Conservation (phyloP, 768 basidiomycete genomes). For the Mycena albidolilacea region DNA sequence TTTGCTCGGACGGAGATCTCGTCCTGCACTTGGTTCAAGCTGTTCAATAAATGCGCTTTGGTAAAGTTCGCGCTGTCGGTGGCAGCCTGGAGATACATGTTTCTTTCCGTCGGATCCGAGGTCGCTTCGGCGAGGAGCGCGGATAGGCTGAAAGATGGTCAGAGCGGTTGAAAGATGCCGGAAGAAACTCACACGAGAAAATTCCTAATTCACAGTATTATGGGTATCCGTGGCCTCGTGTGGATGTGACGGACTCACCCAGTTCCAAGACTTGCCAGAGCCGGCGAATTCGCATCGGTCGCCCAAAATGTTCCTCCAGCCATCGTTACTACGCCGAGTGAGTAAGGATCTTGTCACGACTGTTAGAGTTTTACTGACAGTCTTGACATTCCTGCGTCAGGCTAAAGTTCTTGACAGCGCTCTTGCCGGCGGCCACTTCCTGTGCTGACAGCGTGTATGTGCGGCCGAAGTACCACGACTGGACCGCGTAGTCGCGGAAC, state of each 20-base stretch:
- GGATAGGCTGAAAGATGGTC: not conserved
- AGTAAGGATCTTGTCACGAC: too few relatives aligned
- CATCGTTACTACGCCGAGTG: not conserved
- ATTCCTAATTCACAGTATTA: not conserved
- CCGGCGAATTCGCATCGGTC: not conserved
- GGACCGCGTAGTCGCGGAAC: slow-evolving; percentile 20
- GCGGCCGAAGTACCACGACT: slow-evolving; percentile 27
- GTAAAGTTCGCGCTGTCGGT: too few relatives aligned
- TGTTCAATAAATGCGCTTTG: too few relatives aligned
- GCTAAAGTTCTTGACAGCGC: too few relatives aligned
- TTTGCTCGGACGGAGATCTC: too few relatives aligned
- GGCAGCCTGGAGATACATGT: not conserved
- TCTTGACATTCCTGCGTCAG: too few relatives aligned
- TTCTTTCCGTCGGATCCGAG: not conserved
- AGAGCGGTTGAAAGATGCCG: not conserved
- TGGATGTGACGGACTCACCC: not conserved
- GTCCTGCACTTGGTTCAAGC: too few relatives aligned
- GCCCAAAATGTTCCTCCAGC: not conserved
- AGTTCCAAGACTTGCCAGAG: too few relatives aligned
- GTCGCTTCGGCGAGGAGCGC: not conserved
- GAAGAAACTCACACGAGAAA: not conserved
- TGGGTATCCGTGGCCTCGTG: not conserved
- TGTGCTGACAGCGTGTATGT: slow-evolving; percentile 5
- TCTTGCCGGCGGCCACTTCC: too few relatives aligned
- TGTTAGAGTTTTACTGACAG: too few relatives aligned